A percentile compares a stretch with the other conserved stretches of the same genome.
phyloP scores from a whole-genome alignment of 768 basidiomycete genomes.

The Xerocomellus dryophilus region DNA sequence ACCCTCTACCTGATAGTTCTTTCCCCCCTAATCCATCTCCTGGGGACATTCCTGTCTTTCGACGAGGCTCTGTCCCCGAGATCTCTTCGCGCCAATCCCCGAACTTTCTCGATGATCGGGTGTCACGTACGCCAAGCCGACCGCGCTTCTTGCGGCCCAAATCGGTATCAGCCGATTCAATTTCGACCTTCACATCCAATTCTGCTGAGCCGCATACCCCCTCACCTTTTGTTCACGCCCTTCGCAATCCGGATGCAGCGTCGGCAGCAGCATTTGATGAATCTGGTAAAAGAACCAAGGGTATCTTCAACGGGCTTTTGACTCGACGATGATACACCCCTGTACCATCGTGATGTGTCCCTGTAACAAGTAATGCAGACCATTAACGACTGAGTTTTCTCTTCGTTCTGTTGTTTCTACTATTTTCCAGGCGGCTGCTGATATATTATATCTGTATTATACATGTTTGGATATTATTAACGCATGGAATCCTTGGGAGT shows the following conservation, averaged over 20 bases:
- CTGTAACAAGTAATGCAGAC: not conserved
- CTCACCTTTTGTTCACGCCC: conserved; percentile 6
- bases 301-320: conserved; percentile 41
- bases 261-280: conserved; percentile 16
- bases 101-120: conserved; percentile 18
- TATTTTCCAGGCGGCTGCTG: conserved; percentile 4
- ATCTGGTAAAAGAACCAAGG: conserved; percentile 33
- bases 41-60: conserved; percentile 15
- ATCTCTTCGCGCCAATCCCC: conserved; percentile 9
- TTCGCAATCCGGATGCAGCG: conserved; percentile 4
- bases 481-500: conserved; percentile 1
- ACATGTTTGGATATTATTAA: conserved; percentile 15
- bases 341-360: not conserved
- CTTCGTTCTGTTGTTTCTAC: not conserved
- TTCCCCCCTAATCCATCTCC: conserved; percentile 2
- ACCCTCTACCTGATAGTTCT: conserved; percentile 1
- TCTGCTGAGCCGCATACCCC: conserved; percentile 8
- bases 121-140: conserved; percentile 17
- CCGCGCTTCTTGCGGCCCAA: conserved; percentile 40
- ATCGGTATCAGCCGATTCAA: conserved; percentile 56
- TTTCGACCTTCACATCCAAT: conserved; percentile 33
- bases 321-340: conserved; percentile 32
- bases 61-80: conserved; percentile 30
- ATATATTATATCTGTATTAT: conserved; percentile 29
- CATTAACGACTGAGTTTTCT: not conserved